Percentiles rank a stretch among this genome's conserved stretches.
Conservation (phyloP, 768 basidiomycete genomes). For the Leucocoprinus birnbaumii region DNA sequence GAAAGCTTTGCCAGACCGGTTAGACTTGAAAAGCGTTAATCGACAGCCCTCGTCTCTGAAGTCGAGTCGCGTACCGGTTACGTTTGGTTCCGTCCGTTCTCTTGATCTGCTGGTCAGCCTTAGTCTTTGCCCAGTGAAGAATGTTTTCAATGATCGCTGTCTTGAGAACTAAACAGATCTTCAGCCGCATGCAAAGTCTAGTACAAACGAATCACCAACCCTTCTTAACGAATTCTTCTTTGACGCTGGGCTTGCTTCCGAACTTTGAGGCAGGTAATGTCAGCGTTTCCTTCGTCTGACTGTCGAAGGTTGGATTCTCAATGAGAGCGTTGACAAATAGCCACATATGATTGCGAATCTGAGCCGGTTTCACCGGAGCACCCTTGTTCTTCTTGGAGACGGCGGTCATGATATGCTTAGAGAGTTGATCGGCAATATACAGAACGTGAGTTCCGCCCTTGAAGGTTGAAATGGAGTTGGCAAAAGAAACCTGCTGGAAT, state of each 20-base stretch:
- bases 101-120: conserved; percentile 93
- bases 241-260: conserved; percentile 77
- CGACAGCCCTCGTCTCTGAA: background rate
- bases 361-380: conserved; percentile 87
- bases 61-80: conserved; percentile 67
- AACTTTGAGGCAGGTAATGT: conserved; percentile 88
- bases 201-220: conserved; percentile 40
- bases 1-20: conserved; percentile 90
- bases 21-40: conserved; percentile 47
- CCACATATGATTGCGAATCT: conserved; percentile 98
- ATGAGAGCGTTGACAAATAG: conserved; percentile 94
- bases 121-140: conserved; percentile 94
- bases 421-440: conserved; percentile 82
- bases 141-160: conserved; percentile 90
- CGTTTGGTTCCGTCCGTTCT: conserved; percentile 94
- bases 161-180: conserved; percentile 61
- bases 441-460: conserved; percentile 96
- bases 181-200: conserved; percentile 3
- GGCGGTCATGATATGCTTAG: conserved; percentile 75
- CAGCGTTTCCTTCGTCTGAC: conserved; percentile 96
- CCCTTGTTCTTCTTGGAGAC: conserved; percentile 98
- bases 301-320: conserved; percentile 98
- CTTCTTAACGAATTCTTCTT: conserved; percentile 97
- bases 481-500: conserved; percentile 94
- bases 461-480: conserved; percentile 94